Evolutionary conservation across 2,329 filamentous ascomycete genomes (phyloP).

Genomic region (Colletotrichum gigasporum): DNA sequence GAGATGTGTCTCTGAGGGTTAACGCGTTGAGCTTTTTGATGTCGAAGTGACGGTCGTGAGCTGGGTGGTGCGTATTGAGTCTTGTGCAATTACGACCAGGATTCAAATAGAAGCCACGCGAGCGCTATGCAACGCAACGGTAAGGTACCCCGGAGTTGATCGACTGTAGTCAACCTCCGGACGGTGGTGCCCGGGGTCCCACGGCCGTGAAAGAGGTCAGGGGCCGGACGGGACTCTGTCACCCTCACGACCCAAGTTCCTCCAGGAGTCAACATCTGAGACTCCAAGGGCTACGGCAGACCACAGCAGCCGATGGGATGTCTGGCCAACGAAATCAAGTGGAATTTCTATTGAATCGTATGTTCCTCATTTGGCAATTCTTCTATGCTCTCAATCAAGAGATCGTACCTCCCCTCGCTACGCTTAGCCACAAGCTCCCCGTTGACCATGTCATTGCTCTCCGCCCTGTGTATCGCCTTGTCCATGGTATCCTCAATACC

Average conservation of each 20-base stretch:
- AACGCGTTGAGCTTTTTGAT: too few species aligned
- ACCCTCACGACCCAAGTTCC: not conserved
- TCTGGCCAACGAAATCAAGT: too few species aligned
- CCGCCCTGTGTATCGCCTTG: slow-evolving; percentile 35
- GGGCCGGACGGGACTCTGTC: not conserved
- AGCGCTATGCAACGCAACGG: not conserved
- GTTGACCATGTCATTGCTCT: slow-evolving; percentile 42
- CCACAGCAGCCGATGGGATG: too few species aligned
- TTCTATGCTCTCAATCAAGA: slow-evolving; percentile 39
- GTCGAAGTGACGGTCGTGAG: not conserved
- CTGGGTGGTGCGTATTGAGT: not conserved
- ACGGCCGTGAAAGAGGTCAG: too few species aligned
- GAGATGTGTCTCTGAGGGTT: too few species aligned
- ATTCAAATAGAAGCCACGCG: not conserved
- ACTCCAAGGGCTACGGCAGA: too few species aligned
- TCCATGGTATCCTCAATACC: slow-evolving; percentile 39
- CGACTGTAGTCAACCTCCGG: not conserved
- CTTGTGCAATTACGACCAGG: not conserved
- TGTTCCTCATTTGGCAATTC: slow-evolving; percentile 17
- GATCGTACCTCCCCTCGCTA: slow-evolving; percentile 38
- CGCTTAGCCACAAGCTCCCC: slow-evolving; percentile 33
- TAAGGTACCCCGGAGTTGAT: not conserved
- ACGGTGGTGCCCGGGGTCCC: not conserved
- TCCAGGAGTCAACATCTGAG: too few species aligned
- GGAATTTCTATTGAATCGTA: not conserved